phyloP scores from a whole-genome alignment of 1,139 yeast species.

The Suhomyces terraborum region DNA sequence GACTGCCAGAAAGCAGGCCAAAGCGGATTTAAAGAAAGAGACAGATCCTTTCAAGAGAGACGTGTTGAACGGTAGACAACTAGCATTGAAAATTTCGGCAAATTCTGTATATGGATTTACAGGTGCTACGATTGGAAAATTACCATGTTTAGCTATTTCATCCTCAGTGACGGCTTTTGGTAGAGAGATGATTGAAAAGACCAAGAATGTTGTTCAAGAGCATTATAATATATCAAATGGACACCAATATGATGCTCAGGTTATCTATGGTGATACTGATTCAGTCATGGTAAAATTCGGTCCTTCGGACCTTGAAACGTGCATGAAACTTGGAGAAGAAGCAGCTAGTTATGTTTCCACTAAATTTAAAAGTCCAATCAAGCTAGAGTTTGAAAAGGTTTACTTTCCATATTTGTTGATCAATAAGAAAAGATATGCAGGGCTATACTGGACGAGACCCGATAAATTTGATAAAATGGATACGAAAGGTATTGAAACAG shows the following conservation, averaged over 20 bases:
- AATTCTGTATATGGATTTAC: conserved; percentile 98
- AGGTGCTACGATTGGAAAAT: conserved; percentile 96
- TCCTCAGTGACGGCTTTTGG: conserved; percentile 96
- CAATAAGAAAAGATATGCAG: conserved; percentile 96
- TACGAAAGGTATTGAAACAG: conserved; percentile 97
- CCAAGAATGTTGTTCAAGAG: conserved; percentile 83
- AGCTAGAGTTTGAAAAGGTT: conserved; percentile 94
- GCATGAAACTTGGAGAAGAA: conserved; percentile 91
- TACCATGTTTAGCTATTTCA: conserved; percentile 95
- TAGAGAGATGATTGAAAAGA: conserved; percentile 92
- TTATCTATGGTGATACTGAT: conserved; percentile 98
- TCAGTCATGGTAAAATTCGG: conserved; percentile 99
- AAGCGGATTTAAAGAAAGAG: conserved; percentile 84
- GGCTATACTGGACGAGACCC: conserved; percentile 92
- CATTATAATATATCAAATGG: conserved; percentile 81
- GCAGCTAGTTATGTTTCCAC: conserved; percentile 89
- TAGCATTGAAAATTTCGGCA: conserved; percentile 95
- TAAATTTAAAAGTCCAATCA: conserved; percentile 81
- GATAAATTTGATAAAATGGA: conserved; percentile 94
- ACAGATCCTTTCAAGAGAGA: conserved; percentile 92
- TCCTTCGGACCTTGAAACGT: conserved; percentile 70
- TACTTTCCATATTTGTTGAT: conserved; percentile 92
- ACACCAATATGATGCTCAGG: conserved; percentile 77
- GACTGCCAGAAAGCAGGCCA: conserved; percentile 91
- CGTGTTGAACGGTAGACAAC: conserved; percentile 94